Base-by-base conservation (phyloP, 2,329 filamentous ascomycete genomes). In the Colletotrichum camelliae region DNA sequence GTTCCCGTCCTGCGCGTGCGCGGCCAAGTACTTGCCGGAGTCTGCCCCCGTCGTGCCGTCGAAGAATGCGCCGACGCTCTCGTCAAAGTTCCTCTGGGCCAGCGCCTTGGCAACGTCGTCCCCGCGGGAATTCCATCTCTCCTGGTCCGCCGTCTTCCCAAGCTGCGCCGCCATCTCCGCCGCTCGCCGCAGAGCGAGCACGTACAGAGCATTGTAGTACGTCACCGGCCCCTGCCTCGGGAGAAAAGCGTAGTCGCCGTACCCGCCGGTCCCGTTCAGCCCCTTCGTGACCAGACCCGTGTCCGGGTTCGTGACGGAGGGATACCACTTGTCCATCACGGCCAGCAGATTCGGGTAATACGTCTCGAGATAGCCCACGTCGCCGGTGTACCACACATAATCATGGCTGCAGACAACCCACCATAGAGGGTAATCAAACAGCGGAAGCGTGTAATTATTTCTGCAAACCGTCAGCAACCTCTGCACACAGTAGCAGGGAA, bases 391-490 rank as follows among this genome's bases (percentile, higher is more conserved):
- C 80, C 89, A 82, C 61, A 89, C 85, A 24, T 87, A 81, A 77
- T 90, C 88, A 74, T 85, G 86, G 70, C 84, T 87, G 74, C 85
- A 88, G 9, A 86, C 83, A 3, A 90, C 85, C 89, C 89, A 90
- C 86, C 87, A 89, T 0, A 90, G 81, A 2, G 89, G 88, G 71
- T 90, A 90, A 74, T 90, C 88, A 55, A 89, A 88, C 0, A 90
- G 82, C 0, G 83, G 81, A 1, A 90, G 84, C 1, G 83, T 85
- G 77, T 90, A 90, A 66, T 85, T 82, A 29, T 83, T 85, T 21
- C 85, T 87, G 31, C 29, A 3, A n/a, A 3, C 21, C 62, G 55
- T 76, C 33, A 73, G 64, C 15, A 66, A 39, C n/a, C 5, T 24
- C 6, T 7, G 24, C 24, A 27, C 24, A 27, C 24, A 27, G 4